phyloP scores from a whole-genome alignment of 495 filamentous ascomycete species.

The Aspergillus ellipticus region DNA sequence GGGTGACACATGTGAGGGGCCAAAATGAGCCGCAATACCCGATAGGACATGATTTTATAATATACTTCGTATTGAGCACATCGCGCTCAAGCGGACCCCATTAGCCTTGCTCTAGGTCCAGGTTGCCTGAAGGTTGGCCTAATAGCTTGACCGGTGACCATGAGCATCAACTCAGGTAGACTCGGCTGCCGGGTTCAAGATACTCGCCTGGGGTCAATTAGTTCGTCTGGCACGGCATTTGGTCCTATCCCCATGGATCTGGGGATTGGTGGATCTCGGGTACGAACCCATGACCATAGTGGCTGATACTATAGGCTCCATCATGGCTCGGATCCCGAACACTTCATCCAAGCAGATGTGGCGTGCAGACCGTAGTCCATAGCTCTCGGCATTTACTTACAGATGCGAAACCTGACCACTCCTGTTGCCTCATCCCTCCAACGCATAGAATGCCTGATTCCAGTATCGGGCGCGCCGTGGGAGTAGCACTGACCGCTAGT shows the following conservation, averaged over 20 bases:
- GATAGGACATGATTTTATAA: neutral
- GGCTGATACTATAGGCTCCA: neutral
- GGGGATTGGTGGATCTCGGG: neutral
- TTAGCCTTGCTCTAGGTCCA: neutral
- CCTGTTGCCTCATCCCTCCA: neutral
- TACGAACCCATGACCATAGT: neutral
- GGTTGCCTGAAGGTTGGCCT: neutral
- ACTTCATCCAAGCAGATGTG: neutral
- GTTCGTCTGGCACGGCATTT: neutral
- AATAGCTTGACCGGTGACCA: neutral
- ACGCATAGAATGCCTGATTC: neutral
- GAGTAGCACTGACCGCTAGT: neutral
- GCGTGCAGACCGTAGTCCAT: neutral
- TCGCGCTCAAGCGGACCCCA: neutral
- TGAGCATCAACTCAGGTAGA: neutral
- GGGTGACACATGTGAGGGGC: neutral
- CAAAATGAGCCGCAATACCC: neutral
- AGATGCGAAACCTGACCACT: neutral
- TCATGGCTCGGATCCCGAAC: neutral
- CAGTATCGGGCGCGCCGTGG: neutral
- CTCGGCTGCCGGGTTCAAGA: neutral
- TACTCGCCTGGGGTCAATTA: neutral
- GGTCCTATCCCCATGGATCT: neutral
- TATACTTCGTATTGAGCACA: neutral
- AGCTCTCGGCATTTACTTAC: neutral